Conservation (phyloP, 163 green algal genomes). For the Scenedesmus sp. region DNA sequence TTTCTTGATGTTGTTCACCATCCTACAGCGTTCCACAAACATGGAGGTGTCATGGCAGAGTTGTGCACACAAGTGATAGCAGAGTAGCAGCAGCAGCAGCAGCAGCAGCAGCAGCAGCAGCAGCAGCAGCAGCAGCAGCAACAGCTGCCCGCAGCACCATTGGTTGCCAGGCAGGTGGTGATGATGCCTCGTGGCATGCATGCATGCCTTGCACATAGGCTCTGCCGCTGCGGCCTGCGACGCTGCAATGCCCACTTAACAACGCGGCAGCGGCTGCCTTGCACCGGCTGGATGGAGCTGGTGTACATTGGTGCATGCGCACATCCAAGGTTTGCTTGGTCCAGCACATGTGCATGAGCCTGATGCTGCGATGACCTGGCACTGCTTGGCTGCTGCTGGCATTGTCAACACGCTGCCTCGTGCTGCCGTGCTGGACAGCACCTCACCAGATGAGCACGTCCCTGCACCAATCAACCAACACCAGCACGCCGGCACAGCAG, state of each 20-base stretch:
- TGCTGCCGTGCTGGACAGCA: not conserved
- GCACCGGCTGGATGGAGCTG: no score
- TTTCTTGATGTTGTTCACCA: constrained; percentile 30
- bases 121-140: no score
- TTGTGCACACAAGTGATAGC: not conserved
- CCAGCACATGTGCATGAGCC: no score
- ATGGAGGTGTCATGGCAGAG: not conserved
- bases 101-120: not conserved
- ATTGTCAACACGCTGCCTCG: not conserved
- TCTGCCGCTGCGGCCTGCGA: no score
- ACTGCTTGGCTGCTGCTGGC: not conserved
- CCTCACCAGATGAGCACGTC: not conserved
- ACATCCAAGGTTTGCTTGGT: no score
- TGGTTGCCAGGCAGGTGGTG: not conserved
- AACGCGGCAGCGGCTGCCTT: no score
- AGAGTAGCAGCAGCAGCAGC: not conserved
- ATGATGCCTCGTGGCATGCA: no score
- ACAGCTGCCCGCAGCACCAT: not conserved
- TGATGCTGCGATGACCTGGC: not conserved
- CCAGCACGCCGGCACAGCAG: not conserved
- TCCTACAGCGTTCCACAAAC: not conserved
- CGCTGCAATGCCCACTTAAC: no score
- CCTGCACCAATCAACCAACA: not conserved
- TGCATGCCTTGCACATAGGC: no score
- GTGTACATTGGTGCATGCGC: no score